Conservation (phyloP, 768 basidiomycete genomes). For the Butyriboletus loyo region DNA sequence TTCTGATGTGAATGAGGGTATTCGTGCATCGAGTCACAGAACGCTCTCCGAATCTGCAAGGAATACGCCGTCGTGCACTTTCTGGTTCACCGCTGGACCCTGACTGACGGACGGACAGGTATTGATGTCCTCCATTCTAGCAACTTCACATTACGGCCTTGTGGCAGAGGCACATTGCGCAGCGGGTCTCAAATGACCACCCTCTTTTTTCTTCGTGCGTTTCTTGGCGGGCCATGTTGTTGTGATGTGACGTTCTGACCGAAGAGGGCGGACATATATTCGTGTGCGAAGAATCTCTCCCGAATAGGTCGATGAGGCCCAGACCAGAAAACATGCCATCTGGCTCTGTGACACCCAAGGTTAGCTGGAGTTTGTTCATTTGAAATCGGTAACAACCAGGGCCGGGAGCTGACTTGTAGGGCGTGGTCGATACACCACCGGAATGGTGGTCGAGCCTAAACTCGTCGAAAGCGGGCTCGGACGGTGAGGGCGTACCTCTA, state of each 20-base stretch:
- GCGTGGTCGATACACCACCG: background rate
- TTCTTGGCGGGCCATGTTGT: background rate
- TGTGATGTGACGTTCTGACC: background rate
- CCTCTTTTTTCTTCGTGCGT: slow-evolving; percentile 1
- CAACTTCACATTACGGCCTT: slow-evolving; percentile 11
- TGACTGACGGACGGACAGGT: slow-evolving; percentile 4
- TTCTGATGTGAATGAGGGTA: background rate
- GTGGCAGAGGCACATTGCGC: slow-evolving; percentile 14
- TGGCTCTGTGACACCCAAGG: background rate
- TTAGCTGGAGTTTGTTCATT: background rate
- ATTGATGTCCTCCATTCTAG: background rate
- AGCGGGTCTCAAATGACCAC: background rate
- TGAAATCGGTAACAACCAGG: background rate
- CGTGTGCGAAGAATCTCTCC: background rate
- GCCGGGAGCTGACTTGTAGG: background rate
- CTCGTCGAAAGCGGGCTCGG: background rate
- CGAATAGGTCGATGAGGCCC: background rate
- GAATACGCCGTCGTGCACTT: background rate
- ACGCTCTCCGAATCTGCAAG: background rate
- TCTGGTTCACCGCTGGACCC: slow-evolving; percentile 9
- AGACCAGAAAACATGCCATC: background rate
- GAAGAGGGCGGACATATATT: background rate
- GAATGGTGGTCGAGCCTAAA: background rate
- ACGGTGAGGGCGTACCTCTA: background rate
- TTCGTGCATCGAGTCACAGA: slow-evolving; percentile 2